phyloP scores from a whole-genome alignment of 2,329 filamentous ascomycete species.

The Blastomyces gilchristii region DNA sequence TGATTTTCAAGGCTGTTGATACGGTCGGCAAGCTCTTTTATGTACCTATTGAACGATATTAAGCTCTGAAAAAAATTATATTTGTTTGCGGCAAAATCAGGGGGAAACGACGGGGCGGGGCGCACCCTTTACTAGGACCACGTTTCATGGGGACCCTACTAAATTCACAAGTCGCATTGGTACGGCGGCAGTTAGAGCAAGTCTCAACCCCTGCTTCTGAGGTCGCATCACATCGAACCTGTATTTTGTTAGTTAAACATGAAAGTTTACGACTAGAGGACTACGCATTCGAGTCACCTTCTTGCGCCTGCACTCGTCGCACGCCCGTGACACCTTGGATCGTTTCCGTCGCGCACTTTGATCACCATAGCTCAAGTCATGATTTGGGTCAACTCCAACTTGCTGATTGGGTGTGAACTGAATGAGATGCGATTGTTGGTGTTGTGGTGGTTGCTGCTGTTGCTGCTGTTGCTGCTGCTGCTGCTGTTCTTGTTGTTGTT shows the following conservation, averaged over 20 bases:
- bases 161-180: constrained; percentile 69
- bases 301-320: constrained; percentile 79
- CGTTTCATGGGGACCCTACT: constrained; percentile 80
- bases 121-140: constrained; percentile 77
- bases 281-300: constrained; percentile 42
- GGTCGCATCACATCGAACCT: constrained; percentile 75
- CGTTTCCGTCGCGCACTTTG: constrained; percentile 61
- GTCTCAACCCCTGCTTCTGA: constrained; percentile 62
- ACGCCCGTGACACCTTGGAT: constrained; percentile 78
- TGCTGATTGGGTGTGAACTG: constrained; percentile 37
- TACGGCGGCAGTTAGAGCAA: constrained; percentile 72
- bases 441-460: constrained; percentile 6
- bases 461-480: constrained; percentile 12
- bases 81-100: neutral
- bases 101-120: neutral
- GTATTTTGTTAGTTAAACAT: constrained; percentile 16
- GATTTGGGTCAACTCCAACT: constrained; percentile 36
- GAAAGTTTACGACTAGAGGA: constrained; percentile 12
- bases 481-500: constrained; percentile 9
- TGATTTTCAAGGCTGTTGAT: constrained; percentile 74
- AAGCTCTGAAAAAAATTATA: neutral
- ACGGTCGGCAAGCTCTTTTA: constrained; percentile 80
- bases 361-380: constrained; percentile 45
- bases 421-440: constrained; percentile 30
- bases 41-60: constrained; percentile 50